Conservation (phyloP, 805 yeast genomes). For the Yarrowia alimentaria region DNA sequence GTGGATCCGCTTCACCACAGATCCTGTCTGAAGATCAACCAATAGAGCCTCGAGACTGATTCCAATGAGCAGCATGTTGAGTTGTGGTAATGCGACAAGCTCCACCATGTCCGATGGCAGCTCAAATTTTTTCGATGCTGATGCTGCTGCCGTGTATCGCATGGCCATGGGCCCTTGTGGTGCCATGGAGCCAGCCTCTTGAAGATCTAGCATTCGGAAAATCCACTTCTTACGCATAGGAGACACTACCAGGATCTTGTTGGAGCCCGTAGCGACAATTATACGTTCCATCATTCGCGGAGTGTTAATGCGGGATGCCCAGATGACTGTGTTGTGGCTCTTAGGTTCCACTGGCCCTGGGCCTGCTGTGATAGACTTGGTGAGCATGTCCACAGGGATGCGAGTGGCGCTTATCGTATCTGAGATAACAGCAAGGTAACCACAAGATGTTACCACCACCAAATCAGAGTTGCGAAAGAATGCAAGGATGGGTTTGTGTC, state of each 20-base stretch:
- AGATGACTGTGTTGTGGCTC: slow-evolving; percentile 18
- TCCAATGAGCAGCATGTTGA: slow-evolving; percentile 35
- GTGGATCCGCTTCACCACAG: slow-evolving; percentile 56
- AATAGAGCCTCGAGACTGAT: slow-evolving; percentile 37
- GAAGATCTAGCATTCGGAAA: slow-evolving; percentile 11
- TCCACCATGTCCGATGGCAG: slow-evolving; percentile 22
- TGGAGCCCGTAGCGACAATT: slow-evolving; percentile 10
- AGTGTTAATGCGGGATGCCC: slow-evolving; percentile 20
- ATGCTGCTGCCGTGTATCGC: slow-evolving; percentile 8
- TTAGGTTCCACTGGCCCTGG: slow-evolving; percentile 10
- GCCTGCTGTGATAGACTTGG: slow-evolving; percentile 24
- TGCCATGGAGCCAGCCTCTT: slow-evolving; percentile 9
- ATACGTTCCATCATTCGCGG: slow-evolving; percentile 27
- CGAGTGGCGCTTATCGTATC: slow-evolving; percentile 11
- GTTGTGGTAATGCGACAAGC: slow-evolving; percentile 30
- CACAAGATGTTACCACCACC: slow-evolving; percentile 22
- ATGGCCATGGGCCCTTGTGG: slow-evolving; percentile 7
- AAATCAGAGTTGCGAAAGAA: slow-evolving; percentile 20
- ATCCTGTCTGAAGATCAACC: slow-evolving; percentile 77
- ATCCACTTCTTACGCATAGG: slow-evolving; percentile 27
- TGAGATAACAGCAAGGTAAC: slow-evolving; percentile 23
- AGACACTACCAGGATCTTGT: slow-evolving; percentile 19
- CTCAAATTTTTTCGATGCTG: slow-evolving; percentile 2
- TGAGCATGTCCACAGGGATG: slow-evolving; percentile 20
- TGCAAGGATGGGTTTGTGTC: slow-evolving; percentile 17